These are phyloP conservation scores for Penicillium rolfsii DNA, from an alignment of 2,329 filamentous ascomycete genomes.

Conservation along the genomic window DNA sequence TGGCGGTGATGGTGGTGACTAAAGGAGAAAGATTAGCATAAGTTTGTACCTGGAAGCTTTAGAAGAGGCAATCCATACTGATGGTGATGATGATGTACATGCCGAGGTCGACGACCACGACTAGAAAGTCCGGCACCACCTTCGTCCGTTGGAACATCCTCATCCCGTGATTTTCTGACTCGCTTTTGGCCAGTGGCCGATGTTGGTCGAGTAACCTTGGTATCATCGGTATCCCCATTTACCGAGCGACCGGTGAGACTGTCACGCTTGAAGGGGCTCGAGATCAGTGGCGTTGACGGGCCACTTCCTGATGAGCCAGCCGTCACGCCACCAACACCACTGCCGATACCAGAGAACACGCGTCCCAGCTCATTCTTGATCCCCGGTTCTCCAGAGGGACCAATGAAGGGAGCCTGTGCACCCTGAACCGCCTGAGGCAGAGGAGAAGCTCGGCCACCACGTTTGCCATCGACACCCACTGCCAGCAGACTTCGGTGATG, in stretches of 20 bases:
- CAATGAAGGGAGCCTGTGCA: slow-evolving; percentile 77
- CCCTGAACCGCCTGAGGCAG: slow-evolving; percentile 93
- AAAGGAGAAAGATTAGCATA: slow-evolving; percentile 23
- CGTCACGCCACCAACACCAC: slow-evolving; percentile 62
- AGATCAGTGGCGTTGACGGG: slow-evolving; percentile 57
- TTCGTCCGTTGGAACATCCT: slow-evolving; percentile 69
- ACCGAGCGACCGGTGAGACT: slow-evolving; percentile 51
- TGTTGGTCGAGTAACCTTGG: slow-evolving; percentile 45
- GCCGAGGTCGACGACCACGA: slow-evolving; percentile 67
- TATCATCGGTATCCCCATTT: slow-evolving; percentile 44
- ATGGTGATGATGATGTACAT: slow-evolving; percentile 62
- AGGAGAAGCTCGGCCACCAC: slow-evolving; percentile 81
- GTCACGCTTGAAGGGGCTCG: slow-evolving; percentile 56
- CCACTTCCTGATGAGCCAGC: slow-evolving; percentile 54
- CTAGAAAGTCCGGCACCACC: slow-evolving; percentile 63
- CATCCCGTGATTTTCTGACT: slow-evolving; percentile 73
- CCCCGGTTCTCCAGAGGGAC: slow-evolving; percentile 78
- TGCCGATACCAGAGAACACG: slow-evolving; percentile 92
- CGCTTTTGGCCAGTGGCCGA: slow-evolving; percentile 59
- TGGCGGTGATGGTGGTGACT: slow-evolving; percentile 60
- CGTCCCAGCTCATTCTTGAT: slow-evolving; percentile 95
- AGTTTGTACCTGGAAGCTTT: neutral
- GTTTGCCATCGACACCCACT: slow-evolving; percentile 72
- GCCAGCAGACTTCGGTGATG: slow-evolving; percentile 72
- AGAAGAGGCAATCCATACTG: slow-evolving; percentile 48